Base-by-base conservation (phyloP, 345 rosid species). In the Streptanthus diversifolius region DNA sequence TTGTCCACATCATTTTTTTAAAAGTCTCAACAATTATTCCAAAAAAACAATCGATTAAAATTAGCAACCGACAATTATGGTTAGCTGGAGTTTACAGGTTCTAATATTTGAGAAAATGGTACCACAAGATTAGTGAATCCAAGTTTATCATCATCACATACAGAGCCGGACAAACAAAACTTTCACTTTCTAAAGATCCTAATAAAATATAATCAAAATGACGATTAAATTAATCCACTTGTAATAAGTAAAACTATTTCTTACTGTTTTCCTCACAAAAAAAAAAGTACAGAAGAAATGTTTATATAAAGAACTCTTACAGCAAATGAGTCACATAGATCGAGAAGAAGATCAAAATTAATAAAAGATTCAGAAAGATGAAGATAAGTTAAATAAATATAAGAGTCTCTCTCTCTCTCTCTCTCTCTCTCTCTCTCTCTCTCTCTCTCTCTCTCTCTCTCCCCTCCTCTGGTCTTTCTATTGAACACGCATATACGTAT, bases 301-400 rank as follows among this genome's bases (percentile, higher is more conserved):
- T 54, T 54, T 33, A 17, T 55, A 72, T 8, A 36, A 27, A 33
- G 2, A 25, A 74, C 25, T 39, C 73, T 67, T 74, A 58, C 78
- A 67, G 29, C 67, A 29, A 67, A 74, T 73, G 39, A 66, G 78
- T 67, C 68, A 29, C 73, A 67, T 49, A 67, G 62, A 74, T 67
- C 78, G 61, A 74, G 55, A 39, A 30, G 7, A 49, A 63, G 4
- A 66, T 22, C 12, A 36, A 64, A 37, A 51, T 61, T 6, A 29
- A 5, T 9, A 40, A n/a, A 33, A 62, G 7, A 53, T 41, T 32
- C 5, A 41, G 27, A 33, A 53, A 47, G 35, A 55, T 63, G 71
- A 73, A 58, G 71, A 73, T 57, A 66, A 66, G 24, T 19, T 57
- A 58, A 67, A 66, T 19, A 44, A 73, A 45, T 65, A 64, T 48